These are phyloP conservation scores for Meyerozyma smithsonii DNA, from an alignment of 1,139 yeast genomes.

Conservation along the genomic window DNA sequence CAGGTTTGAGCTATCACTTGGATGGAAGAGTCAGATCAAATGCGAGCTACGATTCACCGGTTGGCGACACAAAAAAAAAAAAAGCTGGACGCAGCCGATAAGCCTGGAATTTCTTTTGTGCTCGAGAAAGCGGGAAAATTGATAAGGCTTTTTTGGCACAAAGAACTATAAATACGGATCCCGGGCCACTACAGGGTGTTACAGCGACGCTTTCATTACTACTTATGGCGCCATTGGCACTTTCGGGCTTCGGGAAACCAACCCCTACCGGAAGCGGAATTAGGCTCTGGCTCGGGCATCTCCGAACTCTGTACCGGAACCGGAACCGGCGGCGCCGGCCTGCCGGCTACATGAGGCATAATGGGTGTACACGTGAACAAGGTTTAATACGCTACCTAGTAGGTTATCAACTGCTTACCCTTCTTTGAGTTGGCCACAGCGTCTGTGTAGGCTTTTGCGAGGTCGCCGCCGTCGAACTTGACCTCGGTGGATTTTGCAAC, in stretches of 20 bases:
- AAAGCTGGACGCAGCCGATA: not conserved
- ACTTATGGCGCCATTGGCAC: too few species aligned
- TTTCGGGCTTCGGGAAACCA: too few species aligned
- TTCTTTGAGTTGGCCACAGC: slow-evolving; percentile 47
- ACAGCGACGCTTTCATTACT: not conserved
- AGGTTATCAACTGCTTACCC: slow-evolving; percentile 41
- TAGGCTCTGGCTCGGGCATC: not conserved
- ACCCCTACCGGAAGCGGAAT: not conserved
- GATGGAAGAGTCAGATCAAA: too few species aligned
- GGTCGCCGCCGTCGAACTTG: slow-evolving; percentile 39
- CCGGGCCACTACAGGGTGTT: not conserved
- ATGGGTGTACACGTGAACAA: not conserved
- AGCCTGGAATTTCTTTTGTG: not conserved
- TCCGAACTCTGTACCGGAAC: not conserved
- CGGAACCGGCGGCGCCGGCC: not conserved
- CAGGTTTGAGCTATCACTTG: too few species aligned
- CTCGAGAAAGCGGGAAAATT: not conserved
- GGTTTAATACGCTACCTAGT: slow-evolving; percentile 6
- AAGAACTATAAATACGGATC: not conserved
- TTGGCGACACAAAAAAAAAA: not conserved
- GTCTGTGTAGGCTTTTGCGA: slow-evolving; percentile 44
- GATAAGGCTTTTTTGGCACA: not conserved
- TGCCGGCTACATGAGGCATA: not conserved
- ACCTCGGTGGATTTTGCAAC: slow-evolving; percentile 58
- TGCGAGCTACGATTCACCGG: too few species aligned